A percentile compares a stretch with the other conserved stretches of the same genome.
Evolutionary conservation across 768 basidiomycete genomes (phyloP).

Genomic region (Pulveroboletus sp.): DNA sequence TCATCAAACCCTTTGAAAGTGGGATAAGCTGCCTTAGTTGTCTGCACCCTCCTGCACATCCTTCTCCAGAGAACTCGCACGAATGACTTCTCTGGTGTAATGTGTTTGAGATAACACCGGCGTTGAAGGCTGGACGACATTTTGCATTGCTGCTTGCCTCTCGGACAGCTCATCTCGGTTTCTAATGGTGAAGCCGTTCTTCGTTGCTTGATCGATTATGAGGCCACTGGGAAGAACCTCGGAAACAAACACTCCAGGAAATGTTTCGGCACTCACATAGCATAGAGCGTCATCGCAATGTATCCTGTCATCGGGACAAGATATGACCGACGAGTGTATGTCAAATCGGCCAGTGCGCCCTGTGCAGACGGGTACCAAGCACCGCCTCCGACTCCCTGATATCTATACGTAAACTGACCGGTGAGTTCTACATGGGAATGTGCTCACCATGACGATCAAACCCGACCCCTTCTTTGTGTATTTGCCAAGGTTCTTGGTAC

Average conservation of each 20-base stretch:
- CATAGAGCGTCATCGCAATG: conserved; percentile 52
- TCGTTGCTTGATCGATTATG: conserved; percentile 45
- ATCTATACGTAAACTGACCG: neutral
- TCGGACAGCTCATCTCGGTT: conserved; percentile 40
- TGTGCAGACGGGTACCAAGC: conserved; percentile 69
- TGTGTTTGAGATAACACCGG: neutral
- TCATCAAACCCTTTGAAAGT: conserved; percentile 2
- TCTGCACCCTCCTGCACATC: conserved; percentile 2
- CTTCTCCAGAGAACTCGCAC: conserved; percentile 12
- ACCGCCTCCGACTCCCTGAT: conserved; percentile 55
- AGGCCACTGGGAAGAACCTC: conserved; percentile 39
- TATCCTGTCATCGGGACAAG: conserved; percentile 59
- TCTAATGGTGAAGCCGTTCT: conserved; percentile 46
- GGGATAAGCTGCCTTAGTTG: neutral
- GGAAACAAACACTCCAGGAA: neutral
- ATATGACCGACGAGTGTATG: conserved; percentile 51
- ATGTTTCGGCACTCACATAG: conserved; percentile 37
- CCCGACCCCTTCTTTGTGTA: conserved; percentile 60
- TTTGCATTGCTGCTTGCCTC: conserved; percentile 8
- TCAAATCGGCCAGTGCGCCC: conserved; percentile 47
- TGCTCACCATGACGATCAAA: conserved; percentile 53
- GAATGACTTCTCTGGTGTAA: conserved; percentile 13
- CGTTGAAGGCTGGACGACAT: neutral
- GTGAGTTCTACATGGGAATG: neutral
- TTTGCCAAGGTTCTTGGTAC: conserved; percentile 57